phyloP scores from a whole-genome alignment of 352 stramenopile species.

The Thraustochytrium sp. region DNA sequence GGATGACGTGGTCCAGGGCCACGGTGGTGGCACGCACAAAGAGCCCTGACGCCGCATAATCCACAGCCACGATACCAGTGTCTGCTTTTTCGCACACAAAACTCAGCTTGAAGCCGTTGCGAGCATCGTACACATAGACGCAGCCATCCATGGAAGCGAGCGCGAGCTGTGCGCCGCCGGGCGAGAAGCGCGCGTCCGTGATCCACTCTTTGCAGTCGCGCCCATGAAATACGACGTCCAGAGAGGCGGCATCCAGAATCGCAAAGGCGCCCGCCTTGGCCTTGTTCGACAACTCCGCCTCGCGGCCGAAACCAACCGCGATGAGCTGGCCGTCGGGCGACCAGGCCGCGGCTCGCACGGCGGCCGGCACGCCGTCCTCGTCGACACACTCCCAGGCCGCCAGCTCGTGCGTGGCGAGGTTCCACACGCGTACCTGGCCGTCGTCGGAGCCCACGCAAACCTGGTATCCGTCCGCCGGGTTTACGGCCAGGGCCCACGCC shows the following conservation, averaged over 20 bases:
- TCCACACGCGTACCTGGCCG: neutral
- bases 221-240: slow-evolving; percentile 73
- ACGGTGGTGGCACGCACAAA: slow-evolving; percentile 68
- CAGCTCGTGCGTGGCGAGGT: neutral
- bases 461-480: neutral
- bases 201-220: slow-evolving; percentile 68
- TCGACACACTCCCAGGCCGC: neutral
- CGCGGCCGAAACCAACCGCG: slow-evolving; percentile 71
- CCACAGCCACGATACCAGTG: slow-evolving; percentile 65
- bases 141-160: slow-evolving; percentile 67
- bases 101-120: slow-evolving; percentile 66
- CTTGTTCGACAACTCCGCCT: slow-evolving; percentile 53
- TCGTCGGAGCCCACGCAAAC: neutral
- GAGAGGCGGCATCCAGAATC: slow-evolving; percentile 71
- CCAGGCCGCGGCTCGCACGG: slow-evolving; percentile 72
- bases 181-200: slow-evolving; percentile 73
- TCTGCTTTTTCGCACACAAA: slow-evolving; percentile 64
- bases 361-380: slow-evolving; percentile 62
- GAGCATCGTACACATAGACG: slow-evolving; percentile 58
- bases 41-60: slow-evolving; percentile 75
- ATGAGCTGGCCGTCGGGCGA: slow-evolving; percentile 71
- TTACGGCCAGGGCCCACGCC: neutral
- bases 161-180: slow-evolving; percentile 75
- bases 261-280: slow-evolving; percentile 78
- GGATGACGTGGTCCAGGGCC: slow-evolving; percentile 80